These are phyloP conservation scores for Skeletonema potamos DNA, from an alignment of 108 stramenopile species.

Conservation along the genomic window DNA sequence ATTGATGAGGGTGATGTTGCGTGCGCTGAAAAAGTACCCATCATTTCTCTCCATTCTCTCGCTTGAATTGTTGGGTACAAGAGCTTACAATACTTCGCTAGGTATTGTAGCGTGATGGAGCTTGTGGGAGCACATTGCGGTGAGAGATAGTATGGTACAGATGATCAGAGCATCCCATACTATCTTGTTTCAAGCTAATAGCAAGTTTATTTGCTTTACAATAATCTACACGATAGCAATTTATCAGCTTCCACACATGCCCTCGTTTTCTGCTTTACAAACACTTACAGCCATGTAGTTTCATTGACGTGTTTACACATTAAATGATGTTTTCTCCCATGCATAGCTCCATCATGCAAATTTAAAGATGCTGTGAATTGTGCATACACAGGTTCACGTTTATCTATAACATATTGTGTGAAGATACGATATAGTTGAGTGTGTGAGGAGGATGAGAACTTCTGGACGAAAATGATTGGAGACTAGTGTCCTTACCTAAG, in stretches of 20 bases:
- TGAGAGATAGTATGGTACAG: too few species aligned
- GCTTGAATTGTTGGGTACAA: too few species aligned
- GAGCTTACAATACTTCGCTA: too few species aligned
- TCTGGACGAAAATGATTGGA: neutral
- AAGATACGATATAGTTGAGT: neutral
- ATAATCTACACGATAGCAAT: constrained; percentile 1
- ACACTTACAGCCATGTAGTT: constrained; percentile 57
- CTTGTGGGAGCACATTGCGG: too few species aligned
- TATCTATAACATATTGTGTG: constrained; percentile 18
- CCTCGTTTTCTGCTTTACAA: neutral
- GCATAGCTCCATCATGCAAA: constrained; percentile 78
- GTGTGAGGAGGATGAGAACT: neutral
- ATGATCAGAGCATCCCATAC: too few species aligned
- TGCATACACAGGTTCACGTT: constrained; percentile 52
- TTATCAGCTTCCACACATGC: neutral
- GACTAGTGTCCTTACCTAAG: constrained; percentile 6
- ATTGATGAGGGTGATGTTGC: too few species aligned
- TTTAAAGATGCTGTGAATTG: constrained; percentile 82
- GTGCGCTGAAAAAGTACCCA: too few species aligned
- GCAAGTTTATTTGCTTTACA: neutral
- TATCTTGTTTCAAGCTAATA: neutral
- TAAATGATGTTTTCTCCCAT: constrained; percentile 67
- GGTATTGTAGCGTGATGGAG: too few species aligned
- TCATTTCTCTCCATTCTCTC: too few species aligned
- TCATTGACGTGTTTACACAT: constrained; percentile 57